Conservation (phyloP, 306 rosid genomes). For the Quercus parvula region DNA sequence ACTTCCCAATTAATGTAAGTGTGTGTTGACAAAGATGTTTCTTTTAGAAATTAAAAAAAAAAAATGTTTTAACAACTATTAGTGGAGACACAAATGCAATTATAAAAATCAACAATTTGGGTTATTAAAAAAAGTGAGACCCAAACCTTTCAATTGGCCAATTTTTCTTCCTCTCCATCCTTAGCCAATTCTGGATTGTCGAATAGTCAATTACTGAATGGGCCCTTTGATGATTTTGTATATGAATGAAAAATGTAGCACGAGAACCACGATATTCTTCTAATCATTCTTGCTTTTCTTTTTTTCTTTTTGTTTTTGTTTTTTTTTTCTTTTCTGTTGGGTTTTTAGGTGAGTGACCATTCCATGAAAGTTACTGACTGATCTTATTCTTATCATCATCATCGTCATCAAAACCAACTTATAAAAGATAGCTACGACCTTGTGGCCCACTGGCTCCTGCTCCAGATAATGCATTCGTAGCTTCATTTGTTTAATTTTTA, state of each 20-base stretch:
- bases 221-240: neutral
- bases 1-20: neutral
- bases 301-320: neutral
- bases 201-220: neutral
- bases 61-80: neutral
- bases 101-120: neutral
- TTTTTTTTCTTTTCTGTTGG: neutral
- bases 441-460: too few relatives aligned
- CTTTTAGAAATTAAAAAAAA: neutral
- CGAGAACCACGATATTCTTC: slow-evolving; percentile 2
- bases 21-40: neutral
- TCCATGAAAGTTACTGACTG: neutral
- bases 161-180: neutral
- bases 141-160: too few relatives aligned
- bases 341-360: neutral
- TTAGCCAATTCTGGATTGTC: neutral
- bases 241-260: neutral
- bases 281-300: neutral
- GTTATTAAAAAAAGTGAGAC: neutral
- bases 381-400: neutral
- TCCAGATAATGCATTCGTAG: neutral
- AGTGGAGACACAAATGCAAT: neutral
- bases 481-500: neutral
- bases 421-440: neutral
- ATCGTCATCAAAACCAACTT: neutral